Base-by-base conservation (phyloP, 352 stramenopile species). In the Salisapilia sapeloensis region DNA sequence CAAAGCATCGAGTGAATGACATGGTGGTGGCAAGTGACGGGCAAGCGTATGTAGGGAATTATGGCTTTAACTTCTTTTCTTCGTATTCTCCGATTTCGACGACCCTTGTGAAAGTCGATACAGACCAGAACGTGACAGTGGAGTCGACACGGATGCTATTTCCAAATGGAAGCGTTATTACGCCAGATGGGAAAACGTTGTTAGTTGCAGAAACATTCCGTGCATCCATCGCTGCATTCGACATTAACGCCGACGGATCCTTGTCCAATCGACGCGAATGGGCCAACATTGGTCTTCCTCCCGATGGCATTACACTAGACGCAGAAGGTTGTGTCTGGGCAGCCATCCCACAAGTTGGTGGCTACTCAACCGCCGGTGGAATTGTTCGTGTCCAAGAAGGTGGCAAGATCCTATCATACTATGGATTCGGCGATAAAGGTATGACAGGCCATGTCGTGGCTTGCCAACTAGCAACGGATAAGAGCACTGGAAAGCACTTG, bases 91-190 rank as follows among this genome's bases (percentile, higher is more conserved):
- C n/a, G n/a, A n/a, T n/a, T n/a, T 38, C 37, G 16, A 77, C 67
- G 9, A 65, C 64, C 14, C 48, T 83, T 31, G 56, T 83, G 37
- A 67, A 61, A 8, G 18, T 83, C 15, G 59, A 53, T 6, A 48
- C 36, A n/a, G 61, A 77, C 24, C 38, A 36, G 11, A 33, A 30
- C 10, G 44, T 75, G 14, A 53, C 56, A 0, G 64, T 83, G 15
- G 61, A 76, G 15, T 47, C 67, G 0, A 72, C 50, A 6, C 49
- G 53, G 4, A 43, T 83, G 32, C 49, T 83, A 33, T 83, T 80
- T 27, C 67, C 67, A n/a, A 83, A 83, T 33, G 67, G 67, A 8
- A 46, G 47, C 15, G 64, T 83, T 9, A 74, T 80, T 41, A 79
- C 67, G 0, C 61, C 67, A 0, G 67, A 83, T 28, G 64, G 61